Conservation (phyloP, 768 basidiomycete species). For the Suillus lakei region DNA sequence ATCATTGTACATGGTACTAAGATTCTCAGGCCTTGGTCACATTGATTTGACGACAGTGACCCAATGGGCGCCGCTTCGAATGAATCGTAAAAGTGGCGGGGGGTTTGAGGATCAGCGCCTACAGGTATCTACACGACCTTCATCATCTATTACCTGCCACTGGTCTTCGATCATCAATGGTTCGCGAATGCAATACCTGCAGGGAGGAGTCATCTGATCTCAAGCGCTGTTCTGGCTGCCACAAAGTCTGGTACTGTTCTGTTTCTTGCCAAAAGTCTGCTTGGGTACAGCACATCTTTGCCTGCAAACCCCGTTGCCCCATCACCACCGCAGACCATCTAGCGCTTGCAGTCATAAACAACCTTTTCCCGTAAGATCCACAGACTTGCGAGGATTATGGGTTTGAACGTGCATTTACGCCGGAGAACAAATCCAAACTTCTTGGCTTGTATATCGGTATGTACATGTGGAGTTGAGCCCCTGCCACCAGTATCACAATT, state of each 20-base stretch:
- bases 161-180: neutral
- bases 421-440: constrained; percentile 23
- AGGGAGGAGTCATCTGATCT: neutral
- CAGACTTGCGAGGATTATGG: constrained; percentile 43
- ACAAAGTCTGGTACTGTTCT: neutral
- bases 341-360: constrained; percentile 24
- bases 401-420: constrained; percentile 29
- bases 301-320: neutral
- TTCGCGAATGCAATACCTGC: neutral
- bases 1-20: too few relatives aligned
- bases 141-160: neutral
- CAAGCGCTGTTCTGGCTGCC: neutral
- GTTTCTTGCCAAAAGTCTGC: neutral
- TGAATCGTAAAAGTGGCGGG: too few relatives aligned
- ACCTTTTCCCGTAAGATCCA: constrained; percentile 34
- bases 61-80: too few relatives aligned
- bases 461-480: neutral
- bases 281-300: neutral
- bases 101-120: too few relatives aligned
- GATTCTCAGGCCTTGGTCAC: too few relatives aligned
- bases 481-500: too few relatives aligned
- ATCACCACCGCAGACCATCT: constrained; percentile 24
- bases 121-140: too few relatives aligned
- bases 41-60: too few relatives aligned
- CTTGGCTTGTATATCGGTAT: constrained; percentile 35